These are phyloP conservation scores for Helichrysum umbraculigerum DNA, from an alignment of 129 eudicot genomes.

Conservation along the genomic window DNA sequence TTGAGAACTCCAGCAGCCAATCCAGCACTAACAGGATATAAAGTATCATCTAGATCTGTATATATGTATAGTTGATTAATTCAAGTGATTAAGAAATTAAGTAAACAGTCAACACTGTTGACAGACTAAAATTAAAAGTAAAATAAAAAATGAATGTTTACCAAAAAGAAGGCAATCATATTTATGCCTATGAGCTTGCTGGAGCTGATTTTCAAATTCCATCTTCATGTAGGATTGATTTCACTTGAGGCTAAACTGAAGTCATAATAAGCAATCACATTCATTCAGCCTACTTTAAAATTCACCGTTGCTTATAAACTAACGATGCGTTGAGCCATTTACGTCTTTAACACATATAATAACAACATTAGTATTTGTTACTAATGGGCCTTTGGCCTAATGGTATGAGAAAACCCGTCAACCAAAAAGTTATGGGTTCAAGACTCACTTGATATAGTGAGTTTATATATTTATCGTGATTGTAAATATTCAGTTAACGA, in stretches of 20 bases:
- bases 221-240: conserved; percentile 37
- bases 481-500: not conserved
- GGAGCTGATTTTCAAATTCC: conserved; percentile 57
- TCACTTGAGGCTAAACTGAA: conserved; percentile 32
- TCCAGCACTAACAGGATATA: conserved; percentile 83
- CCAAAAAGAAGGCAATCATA: conserved; percentile 94
- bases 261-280: not conserved
- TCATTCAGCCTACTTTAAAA: not conserved
- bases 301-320: not conserved
- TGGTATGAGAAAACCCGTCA: too few relatives aligned
- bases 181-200: conserved; percentile 59
- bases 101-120: not conserved
- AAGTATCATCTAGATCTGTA: conserved; percentile 90
- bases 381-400: too few relatives aligned
- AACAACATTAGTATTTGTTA: too few relatives aligned
- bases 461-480: too few relatives aligned
- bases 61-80: not conserved
- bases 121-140: too few relatives aligned
- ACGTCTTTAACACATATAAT: too few relatives aligned
- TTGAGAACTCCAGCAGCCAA: conserved; percentile 58
- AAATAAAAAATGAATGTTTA: conserved; percentile 13
- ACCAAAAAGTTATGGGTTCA: too few relatives aligned
- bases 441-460: too few relatives aligned
- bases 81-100: too few relatives aligned
- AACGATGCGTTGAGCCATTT: not conserved